These are phyloP conservation scores for Microbotryomycetes sp. DNA, from an alignment of 1,284 basidiomycete species.

Conservation along the genomic window DNA sequence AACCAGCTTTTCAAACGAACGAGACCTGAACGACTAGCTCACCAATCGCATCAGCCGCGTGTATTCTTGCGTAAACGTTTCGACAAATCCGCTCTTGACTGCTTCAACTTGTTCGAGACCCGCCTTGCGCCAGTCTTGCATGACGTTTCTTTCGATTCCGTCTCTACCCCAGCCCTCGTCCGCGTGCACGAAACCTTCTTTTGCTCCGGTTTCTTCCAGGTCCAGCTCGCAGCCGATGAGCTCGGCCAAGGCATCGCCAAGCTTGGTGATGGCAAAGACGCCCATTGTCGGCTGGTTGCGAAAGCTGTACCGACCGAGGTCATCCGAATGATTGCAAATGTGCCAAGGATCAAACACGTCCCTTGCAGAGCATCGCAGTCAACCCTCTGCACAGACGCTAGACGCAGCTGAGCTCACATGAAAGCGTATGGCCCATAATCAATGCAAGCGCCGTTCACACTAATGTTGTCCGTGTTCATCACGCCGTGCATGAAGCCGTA, in stretches of 20 bases:
- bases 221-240: slow-evolving; percentile 69
- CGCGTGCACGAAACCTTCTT: slow-evolving; percentile 8
- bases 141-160: slow-evolving; percentile 3
- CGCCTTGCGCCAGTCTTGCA: slow-evolving; percentile 13
- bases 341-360: slow-evolving; percentile 56
- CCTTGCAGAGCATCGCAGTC: background rate
- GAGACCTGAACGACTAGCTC: background rate
- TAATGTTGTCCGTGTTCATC: slow-evolving; percentile 43
- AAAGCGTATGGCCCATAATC: slow-evolving; percentile 91
- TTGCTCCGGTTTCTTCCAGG: background rate
- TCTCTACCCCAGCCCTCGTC: slow-evolving; percentile 16
- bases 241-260: slow-evolving; percentile 66
- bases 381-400: slow-evolving; percentile 55
- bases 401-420: slow-evolving; percentile 50
- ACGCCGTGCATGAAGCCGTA: slow-evolving; percentile 33
- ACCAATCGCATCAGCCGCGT: slow-evolving; percentile 23
- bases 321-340: slow-evolving; percentile 91
- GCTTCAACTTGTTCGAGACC: slow-evolving; percentile 8
- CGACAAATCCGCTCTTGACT: slow-evolving; percentile 14
- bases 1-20: background rate
- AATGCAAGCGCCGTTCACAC: slow-evolving; percentile 80
- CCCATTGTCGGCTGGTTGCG: slow-evolving; percentile 45
- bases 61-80: slow-evolving; percentile 22
- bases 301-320: slow-evolving; percentile 78
- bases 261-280: slow-evolving; percentile 65